These are phyloP conservation scores for Raphidocelis subcapitata DNA, from an alignment of 139 green algal species.

Conservation along the genomic window DNA sequence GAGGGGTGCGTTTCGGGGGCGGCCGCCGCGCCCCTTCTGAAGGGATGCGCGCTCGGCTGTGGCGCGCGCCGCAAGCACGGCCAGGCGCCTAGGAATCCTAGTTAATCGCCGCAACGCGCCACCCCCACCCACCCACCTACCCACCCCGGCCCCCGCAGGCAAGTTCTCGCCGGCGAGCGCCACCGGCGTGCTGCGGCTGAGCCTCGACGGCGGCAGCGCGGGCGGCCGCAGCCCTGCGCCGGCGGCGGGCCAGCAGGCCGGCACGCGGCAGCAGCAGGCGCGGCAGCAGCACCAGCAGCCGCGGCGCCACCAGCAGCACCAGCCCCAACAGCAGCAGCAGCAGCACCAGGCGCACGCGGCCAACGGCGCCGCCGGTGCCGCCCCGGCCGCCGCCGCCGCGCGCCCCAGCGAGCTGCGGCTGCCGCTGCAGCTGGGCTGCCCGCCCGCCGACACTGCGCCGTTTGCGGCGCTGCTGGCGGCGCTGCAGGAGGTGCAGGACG, in stretches of 20 bases:
- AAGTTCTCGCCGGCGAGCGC: too few species aligned
- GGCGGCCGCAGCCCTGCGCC: too few species aligned
- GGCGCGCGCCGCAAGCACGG: too few species aligned
- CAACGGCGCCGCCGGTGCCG: background rate
- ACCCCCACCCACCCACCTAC: too few species aligned
- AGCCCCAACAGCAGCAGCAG: too few species aligned
- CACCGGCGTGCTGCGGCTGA: too few species aligned
- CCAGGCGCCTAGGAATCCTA: too few species aligned
- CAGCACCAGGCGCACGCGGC: constrained; percentile 9
- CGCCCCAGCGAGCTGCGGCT: constrained; percentile 10
- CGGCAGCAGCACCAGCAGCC: background rate
- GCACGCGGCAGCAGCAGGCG: constrained; percentile 3
- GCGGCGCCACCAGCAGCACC: constrained; percentile 6
- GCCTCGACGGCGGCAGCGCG: too few species aligned
- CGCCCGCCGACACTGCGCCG: constrained; percentile 23
- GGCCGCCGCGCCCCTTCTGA: too few species aligned
- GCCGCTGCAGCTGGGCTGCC: constrained; percentile 34
- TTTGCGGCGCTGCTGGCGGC: constrained; percentile 28
- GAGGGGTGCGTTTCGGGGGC: constrained; percentile 9
- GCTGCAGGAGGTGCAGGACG: constrained; percentile 47
- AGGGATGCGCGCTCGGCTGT: too few species aligned
- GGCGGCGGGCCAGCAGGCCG: background rate
- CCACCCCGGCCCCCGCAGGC: too few species aligned
- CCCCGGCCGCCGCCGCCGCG: background rate
- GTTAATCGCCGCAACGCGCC: too few species aligned